Percentiles rank a stretch among this genome's conserved stretches.
phyloP scores from a whole-genome alignment of 805 yeast species.

The Ogataea neopini region DNA sequence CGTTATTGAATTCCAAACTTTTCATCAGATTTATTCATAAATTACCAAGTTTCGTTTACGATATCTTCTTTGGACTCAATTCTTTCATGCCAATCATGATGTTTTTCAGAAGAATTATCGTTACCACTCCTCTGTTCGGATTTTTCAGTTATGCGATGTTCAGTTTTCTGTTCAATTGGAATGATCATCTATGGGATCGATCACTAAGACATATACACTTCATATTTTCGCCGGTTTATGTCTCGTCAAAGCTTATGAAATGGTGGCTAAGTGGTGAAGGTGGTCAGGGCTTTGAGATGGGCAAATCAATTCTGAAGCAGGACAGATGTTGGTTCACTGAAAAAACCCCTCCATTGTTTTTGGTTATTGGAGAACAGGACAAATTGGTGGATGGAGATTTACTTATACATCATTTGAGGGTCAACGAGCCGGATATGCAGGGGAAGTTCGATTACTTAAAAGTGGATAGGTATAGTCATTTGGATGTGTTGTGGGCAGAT shows the following conservation, averaged over 20 bases:
- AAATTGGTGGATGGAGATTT: slow-evolving; percentile 73
- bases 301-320: slow-evolving; percentile 53
- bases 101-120: slow-evolving; percentile 50
- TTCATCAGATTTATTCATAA: slow-evolving; percentile 65
- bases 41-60: slow-evolving; percentile 45
- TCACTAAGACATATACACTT: slow-evolving; percentile 71
- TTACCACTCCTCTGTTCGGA: slow-evolving; percentile 56
- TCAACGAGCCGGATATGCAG: slow-evolving; percentile 52
- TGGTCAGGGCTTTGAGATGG: slow-evolving; percentile 45
- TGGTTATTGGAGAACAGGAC: slow-evolving; percentile 75
- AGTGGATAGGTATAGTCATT: slow-evolving; percentile 71
- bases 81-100: slow-evolving; percentile 80
- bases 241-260: slow-evolving; percentile 77
- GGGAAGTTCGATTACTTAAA: slow-evolving; percentile 40
- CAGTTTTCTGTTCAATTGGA: slow-evolving; percentile 87
- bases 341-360: slow-evolving; percentile 56
- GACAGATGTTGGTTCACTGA: slow-evolving; percentile 54
- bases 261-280: slow-evolving; percentile 79
- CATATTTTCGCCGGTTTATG: slow-evolving; percentile 81
- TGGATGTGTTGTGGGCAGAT: slow-evolving; percentile 92
- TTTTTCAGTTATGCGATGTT: slow-evolving; percentile 77
- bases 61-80: slow-evolving; percentile 68
- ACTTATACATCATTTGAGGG: slow-evolving; percentile 62
- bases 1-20: slow-evolving; percentile 58
- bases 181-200: slow-evolving; percentile 72